Conservation (phyloP, 176 grass and related monocot species). For the Puya raimondii region DNA sequence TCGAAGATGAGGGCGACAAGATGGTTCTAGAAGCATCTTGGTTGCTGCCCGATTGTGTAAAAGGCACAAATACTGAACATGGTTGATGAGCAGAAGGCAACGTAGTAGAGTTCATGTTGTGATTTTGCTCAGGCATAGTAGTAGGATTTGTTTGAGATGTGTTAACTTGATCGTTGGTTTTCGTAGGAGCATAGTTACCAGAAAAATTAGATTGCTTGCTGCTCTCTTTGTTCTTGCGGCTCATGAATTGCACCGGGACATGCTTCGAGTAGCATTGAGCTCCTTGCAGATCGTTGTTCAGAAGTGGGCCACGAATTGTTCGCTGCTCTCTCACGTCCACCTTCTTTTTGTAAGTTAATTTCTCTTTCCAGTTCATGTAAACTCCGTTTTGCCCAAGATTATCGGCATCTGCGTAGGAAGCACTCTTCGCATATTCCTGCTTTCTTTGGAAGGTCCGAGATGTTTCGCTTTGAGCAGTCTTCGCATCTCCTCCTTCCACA, state of each 20-base stretch:
- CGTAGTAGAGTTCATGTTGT: not conserved
- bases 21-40: not conserved
- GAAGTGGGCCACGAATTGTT: not conserved
- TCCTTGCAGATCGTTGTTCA: not conserved
- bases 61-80: constrained; percentile 4
- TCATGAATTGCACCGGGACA: not conserved
- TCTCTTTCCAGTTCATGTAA: not conserved
- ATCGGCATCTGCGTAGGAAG: not conserved
- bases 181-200: not conserved
- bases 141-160: not conserved
- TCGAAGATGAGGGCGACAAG: constrained; percentile 10
- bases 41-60: not conserved
- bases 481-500: not conserved
- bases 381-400: not conserved
- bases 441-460: not conserved
- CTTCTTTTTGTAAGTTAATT: not conserved
- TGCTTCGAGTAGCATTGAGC: not conserved
- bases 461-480: not conserved
- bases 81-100: constrained; percentile 1
- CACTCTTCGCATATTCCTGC: not conserved
- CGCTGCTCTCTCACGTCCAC: not conserved
- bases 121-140: not conserved
- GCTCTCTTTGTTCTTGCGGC: not conserved
- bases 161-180: not conserved
- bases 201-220: not conserved